Base-by-base conservation (phyloP, 2,329 filamentous ascomycete genomes). In the Teratosphaeria pseudoeucalypti region DNA sequence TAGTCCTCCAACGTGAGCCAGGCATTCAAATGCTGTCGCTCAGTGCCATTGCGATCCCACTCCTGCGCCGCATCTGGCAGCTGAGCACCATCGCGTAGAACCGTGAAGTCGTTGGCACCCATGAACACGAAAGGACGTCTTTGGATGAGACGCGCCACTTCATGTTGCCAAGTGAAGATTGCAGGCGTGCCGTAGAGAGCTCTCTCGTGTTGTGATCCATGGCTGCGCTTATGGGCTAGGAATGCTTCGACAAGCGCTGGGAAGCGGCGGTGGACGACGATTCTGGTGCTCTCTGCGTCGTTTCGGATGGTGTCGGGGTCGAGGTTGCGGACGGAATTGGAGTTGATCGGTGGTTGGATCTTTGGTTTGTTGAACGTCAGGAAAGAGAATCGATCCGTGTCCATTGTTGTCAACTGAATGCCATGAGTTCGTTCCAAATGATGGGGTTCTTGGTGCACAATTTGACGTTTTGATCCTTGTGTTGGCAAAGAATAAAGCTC, bases 61-160 rank as follows among this genome's bases (percentile, higher is more conserved):
- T 71, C 62, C 37, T 60, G 23, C 6, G 56, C 47, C 3, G 34
- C 52, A 12, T 59, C 23, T 3, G 23, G 11, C 10, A 66, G 54
- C 6, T 29, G 53, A 3, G 52, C 60, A 14, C 66, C 67, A 53
- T 68, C 59, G 10, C 71, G 70, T 2, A 72, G 63, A 2, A 70
- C 37, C 0, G 71, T 73, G 57, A 61, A 57, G 60, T 72, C 70
- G 6, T 10, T 23, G 0, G 27, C 9, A 14, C 61, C 64, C 62
- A 70, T 64, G 64, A 71, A 73, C 14, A 64, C 63, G 5, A 72
- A 62, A 4, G 70, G 66, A 0, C 71, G 65, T 32, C 70, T 66
- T 6, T 64, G 60, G 54, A 73, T 63, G 34, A 73, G 64, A n/a
- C 70, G 65, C 11, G 62, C 55, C 2, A 65, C 61, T 19, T 67